Evolutionary conservation across 306 rosid species (phyloP).

Genomic region (Bauhinia variegata): DNA sequence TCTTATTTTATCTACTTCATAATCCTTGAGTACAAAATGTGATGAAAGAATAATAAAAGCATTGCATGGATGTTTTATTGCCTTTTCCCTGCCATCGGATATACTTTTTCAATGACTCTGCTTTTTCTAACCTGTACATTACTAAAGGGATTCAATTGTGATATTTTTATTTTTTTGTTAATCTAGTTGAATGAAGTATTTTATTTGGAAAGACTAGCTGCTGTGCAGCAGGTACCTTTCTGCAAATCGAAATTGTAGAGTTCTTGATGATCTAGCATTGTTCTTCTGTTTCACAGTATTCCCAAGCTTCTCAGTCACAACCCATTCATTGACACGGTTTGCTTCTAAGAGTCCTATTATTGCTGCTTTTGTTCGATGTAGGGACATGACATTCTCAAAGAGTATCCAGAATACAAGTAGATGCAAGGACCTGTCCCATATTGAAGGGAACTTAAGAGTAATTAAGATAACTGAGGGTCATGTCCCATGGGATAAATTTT

Average conservation of each 20-base stretch:
- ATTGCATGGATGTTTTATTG: slow-evolving; percentile 9
- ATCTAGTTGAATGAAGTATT: slow-evolving; percentile 27
- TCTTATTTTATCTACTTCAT: slow-evolving; percentile 6
- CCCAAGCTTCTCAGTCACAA: slow-evolving; percentile 65
- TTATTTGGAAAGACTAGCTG: slow-evolving; percentile 30
- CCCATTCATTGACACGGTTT: slow-evolving; percentile 64
- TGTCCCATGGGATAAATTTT: slow-evolving; percentile 20
- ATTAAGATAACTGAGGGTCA: slow-evolving; percentile 13
- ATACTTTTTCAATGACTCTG: slow-evolving; percentile 20
- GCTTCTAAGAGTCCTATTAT: slow-evolving; percentile 59
- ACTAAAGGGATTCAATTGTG: slow-evolving; percentile 14
- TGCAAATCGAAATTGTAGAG: slow-evolving; percentile 33
- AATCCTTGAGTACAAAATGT: slow-evolving; percentile 22
- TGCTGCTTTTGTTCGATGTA: slow-evolving; percentile 63
- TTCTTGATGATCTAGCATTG: slow-evolving; percentile 39
- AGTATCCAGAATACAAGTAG: slow-evolving; percentile 61
- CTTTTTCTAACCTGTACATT: slow-evolving; percentile 8
- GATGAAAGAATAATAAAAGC: background rate
- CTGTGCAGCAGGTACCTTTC: slow-evolving; percentile 39
- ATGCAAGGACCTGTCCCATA: slow-evolving; percentile 52
- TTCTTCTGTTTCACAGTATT: slow-evolving; percentile 48
- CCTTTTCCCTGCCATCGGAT: background rate
- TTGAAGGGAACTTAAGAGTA: slow-evolving; percentile 18
- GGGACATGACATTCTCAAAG: slow-evolving; percentile 68
- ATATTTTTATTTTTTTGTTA: background rate